Conservation (phyloP, 75 land plant species). For the Picea glauca region DNA sequence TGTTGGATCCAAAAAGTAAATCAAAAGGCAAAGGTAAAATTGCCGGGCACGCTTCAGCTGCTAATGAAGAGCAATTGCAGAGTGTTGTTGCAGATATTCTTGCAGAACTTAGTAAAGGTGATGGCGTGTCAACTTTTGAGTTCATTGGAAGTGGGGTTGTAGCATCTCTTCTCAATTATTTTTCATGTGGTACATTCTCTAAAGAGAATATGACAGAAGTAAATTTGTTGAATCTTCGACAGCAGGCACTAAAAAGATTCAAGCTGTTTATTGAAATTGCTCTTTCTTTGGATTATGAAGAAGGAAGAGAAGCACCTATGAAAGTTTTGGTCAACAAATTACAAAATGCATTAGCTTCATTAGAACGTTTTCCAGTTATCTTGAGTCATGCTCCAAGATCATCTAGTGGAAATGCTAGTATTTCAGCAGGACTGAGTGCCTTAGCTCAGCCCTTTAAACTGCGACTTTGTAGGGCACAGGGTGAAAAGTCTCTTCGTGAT, state of each 20-base stretch:
- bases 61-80: slow-evolving; percentile 32
- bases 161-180: slow-evolving; percentile 43
- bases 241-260: slow-evolving; percentile 28
- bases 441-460: slow-evolving; percentile 49
- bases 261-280: slow-evolving; percentile 31
- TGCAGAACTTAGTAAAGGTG: slow-evolving; percentile 38
- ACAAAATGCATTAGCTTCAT: slow-evolving; percentile 54
- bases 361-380: slow-evolving; percentile 68
- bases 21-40: slow-evolving; percentile 5
- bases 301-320: slow-evolving; percentile 33
- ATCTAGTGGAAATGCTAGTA: slow-evolving; percentile 26
- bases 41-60: slow-evolving; percentile 1
- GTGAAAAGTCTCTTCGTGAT: slow-evolving; percentile 40
- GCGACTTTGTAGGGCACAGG: slow-evolving; percentile 43
- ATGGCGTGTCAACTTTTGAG: slow-evolving; percentile 71
- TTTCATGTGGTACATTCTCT: slow-evolving; percentile 32
- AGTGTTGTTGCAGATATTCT: slow-evolving; percentile 36
- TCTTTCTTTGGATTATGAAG: slow-evolving; percentile 1
- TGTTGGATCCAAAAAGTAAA: slow-evolving; percentile 1
- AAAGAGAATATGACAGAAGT: slow-evolving; percentile 7
- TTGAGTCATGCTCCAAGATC: slow-evolving; percentile 23
- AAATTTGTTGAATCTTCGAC: neutral
- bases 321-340: slow-evolving; percentile 41
- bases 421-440: slow-evolving; percentile 31
- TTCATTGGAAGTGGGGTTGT: slow-evolving; percentile 73